Conservation (phyloP, 495 filamentous ascomycete genomes). For the Staphylotrichum tortipilum region DNA sequence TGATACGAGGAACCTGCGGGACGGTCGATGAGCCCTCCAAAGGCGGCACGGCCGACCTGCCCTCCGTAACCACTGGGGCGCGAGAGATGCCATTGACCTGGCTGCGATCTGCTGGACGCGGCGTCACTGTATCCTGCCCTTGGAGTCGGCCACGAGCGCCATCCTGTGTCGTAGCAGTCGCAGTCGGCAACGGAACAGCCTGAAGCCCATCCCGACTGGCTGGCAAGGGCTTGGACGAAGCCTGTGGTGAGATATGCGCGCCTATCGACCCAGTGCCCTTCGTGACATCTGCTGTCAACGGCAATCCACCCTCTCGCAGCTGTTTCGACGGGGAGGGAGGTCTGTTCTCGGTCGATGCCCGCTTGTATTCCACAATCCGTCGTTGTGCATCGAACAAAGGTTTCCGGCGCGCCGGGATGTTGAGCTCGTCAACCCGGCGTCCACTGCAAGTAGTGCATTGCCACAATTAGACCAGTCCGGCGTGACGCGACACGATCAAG, state of each 20-base stretch:
- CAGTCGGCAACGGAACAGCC: too few relatives aligned
- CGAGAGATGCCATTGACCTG: neutral
- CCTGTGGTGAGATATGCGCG: neutral
- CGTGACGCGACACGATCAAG: slow-evolving; percentile 18
- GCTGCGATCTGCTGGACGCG: neutral
- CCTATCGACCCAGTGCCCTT: neutral
- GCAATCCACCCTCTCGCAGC: neutral
- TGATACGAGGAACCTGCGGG: slow-evolving; percentile 1
- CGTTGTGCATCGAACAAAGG: slow-evolving; percentile 30
- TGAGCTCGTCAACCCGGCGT: slow-evolving; percentile 59
- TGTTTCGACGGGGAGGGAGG: neutral
- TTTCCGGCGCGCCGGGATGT: slow-evolving; percentile 52
- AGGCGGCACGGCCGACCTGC: neutral
- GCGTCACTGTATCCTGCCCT: neutral
- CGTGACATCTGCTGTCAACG: too few relatives aligned
- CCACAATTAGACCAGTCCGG: slow-evolving; percentile 1
- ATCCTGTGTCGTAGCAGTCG: neutral
- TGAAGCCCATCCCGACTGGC: too few relatives aligned
- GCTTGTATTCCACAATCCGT: slow-evolving; percentile 7
- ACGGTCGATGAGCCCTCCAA: neutral
- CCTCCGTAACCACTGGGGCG: neutral
- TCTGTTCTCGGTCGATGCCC: slow-evolving; percentile 11
- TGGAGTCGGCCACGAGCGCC: neutral
- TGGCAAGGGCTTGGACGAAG: neutral
- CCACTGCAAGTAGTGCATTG: slow-evolving; percentile 46